phyloP scores from a whole-genome alignment of 2,329 filamentous ascomycete genomes.

The Calonectria montana region DNA sequence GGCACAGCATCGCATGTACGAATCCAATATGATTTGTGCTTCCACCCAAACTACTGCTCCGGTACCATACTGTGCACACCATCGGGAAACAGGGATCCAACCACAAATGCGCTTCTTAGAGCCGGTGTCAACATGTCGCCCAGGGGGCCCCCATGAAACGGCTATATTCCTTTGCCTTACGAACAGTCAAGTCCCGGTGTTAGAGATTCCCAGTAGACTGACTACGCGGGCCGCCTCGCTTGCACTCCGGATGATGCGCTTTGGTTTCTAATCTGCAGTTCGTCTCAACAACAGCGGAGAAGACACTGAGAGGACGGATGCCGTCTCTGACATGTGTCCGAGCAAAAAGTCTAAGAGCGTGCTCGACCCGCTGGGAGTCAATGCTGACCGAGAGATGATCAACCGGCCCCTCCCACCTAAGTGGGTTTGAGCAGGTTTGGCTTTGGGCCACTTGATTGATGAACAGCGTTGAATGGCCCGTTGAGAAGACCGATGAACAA shows the following conservation, averaged over 20 bases:
- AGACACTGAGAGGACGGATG: neutral
- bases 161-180: neutral
- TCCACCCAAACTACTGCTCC: conserved; percentile 5
- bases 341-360: conserved; percentile 12
- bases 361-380: conserved; percentile 14
- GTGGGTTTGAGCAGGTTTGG: conserved; percentile 1
- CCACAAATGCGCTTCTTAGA: neutral
- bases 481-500: conserved; percentile 3
- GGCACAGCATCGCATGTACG: conserved; percentile 13
- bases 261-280: conserved; percentile 5
- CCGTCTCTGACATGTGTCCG: conserved; percentile 10
- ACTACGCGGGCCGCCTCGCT: conserved; percentile 19
- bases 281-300: conserved; percentile 1
- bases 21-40: conserved; percentile 9
- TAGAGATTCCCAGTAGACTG: conserved; percentile 3
- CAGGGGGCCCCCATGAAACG: neutral
- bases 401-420: conserved; percentile 20
- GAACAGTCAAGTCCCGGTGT: neutral
- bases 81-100: conserved; percentile 6
- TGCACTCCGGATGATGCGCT: conserved; percentile 18
- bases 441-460: neutral
- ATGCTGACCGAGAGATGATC: conserved; percentile 22
- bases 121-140: neutral
- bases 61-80: conserved; percentile 13
- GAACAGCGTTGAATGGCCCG: conserved; percentile 8